phyloP scores from a whole-genome alignment of 2,329 filamentous ascomycete species.

The Talaromyces sp. region DNA sequence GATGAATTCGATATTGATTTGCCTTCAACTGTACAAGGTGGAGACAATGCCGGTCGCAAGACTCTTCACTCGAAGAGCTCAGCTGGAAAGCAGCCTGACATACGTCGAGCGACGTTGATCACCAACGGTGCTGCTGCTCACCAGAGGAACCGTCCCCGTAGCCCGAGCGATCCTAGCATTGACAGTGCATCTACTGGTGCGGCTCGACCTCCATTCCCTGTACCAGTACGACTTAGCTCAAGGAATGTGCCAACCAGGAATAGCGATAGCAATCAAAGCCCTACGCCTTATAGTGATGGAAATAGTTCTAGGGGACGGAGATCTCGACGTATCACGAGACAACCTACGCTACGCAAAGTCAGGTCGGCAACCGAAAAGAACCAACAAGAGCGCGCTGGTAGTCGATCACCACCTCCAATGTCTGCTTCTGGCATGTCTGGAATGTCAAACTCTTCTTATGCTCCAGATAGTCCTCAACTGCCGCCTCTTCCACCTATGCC shows the following conservation, averaged over 20 bases:
- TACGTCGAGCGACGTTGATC: conserved; percentile 77
- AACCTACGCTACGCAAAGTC: conserved; percentile 71
- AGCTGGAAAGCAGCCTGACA: conserved; percentile 56
- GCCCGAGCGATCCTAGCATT: conserved; percentile 46
- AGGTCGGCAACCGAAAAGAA: conserved; percentile 72
- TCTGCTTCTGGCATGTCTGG: conserved; percentile 59
- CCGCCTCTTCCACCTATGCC: conserved; percentile 66
- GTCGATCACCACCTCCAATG: conserved; percentile 28
- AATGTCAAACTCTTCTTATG: conserved; percentile 65
- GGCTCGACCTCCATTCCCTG: conserved; percentile 75
- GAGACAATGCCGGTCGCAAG: conserved; percentile 21
- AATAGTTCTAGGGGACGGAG: conserved; percentile 53
- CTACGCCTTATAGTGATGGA: conserved; percentile 60
- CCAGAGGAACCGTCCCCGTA: conserved; percentile 59
- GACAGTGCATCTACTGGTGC: conserved; percentile 40
- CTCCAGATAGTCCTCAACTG: conserved; percentile 67
- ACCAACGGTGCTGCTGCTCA: conserved; percentile 74
- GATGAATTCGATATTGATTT: conserved; percentile 37
- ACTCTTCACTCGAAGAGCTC: conserved; percentile 40
- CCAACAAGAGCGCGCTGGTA: conserved; percentile 47
- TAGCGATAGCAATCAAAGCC: conserved; percentile 77
- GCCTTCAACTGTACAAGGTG: conserved; percentile 22
- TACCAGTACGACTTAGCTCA: conserved; percentile 85
- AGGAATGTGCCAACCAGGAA: conserved; percentile 66
- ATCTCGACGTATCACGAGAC: conserved; percentile 55